A percentile compares a stretch with the other conserved stretches of the same genome.
These are phyloP conservation scores for Mediolabrus comicus DNA, from an alignment of 108 stramenopile genomes.

Conservation along the genomic window DNA sequence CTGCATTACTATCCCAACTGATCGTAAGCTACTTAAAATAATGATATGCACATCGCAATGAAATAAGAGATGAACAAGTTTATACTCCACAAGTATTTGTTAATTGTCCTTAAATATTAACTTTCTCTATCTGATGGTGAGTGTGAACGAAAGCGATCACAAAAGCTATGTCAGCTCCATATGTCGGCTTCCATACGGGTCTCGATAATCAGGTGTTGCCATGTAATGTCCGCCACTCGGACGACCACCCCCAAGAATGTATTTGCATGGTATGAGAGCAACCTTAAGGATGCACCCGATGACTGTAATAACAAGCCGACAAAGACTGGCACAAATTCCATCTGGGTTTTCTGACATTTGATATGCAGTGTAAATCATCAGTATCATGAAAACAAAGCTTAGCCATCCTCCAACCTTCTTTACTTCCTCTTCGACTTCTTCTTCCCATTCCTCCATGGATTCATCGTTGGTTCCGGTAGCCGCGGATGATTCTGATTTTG, in stretches of 20 bases:
- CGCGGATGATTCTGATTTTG: neutral
- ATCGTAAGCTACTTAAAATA: too few relatives aligned
- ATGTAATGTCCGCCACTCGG: constrained; percentile 41
- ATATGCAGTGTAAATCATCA: constrained; percentile 74
- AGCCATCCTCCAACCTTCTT: constrained; percentile 62
- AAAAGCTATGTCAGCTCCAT: constrained; percentile 37
- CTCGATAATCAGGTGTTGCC: constrained; percentile 47
- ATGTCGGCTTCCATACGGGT: constrained; percentile 43
- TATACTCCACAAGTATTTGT: too few relatives aligned
- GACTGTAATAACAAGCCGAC: constrained; percentile 59
- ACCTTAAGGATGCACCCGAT: constrained; percentile 60
- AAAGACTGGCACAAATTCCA: constrained; percentile 71
- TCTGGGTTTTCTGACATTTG: constrained; percentile 87
- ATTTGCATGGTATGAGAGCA: constrained; percentile 66
- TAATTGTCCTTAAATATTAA: too few relatives aligned
- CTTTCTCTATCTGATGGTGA: too few relatives aligned
- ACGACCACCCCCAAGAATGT: constrained; percentile 34
- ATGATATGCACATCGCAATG: too few relatives aligned
- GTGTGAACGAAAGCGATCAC: too few relatives aligned
- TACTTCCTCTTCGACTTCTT: constrained; percentile 54
- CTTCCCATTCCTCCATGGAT: constrained; percentile 35
- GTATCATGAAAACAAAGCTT: constrained; percentile 54
- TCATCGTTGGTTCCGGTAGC: constrained; percentile 1
- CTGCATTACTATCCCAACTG: too few relatives aligned
- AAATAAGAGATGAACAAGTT: too few relatives aligned